phyloP scores from a whole-genome alignment of 306 rosid genomes.

The Pterocarpus santalinus region DNA sequence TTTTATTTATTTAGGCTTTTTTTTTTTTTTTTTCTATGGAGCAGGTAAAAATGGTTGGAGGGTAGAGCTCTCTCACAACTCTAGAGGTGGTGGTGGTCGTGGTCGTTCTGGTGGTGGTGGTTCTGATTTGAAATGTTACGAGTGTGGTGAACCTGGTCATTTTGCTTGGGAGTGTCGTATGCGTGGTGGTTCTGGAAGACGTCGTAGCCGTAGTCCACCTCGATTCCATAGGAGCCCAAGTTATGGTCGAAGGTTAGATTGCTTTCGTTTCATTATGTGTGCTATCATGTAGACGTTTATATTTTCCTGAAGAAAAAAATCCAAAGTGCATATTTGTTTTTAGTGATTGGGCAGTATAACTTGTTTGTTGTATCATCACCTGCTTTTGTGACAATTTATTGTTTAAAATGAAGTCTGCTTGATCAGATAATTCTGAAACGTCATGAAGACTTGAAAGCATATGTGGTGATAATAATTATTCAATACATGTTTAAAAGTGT shows the following conservation, averaged over 20 bases:
- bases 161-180: constrained; percentile 84
- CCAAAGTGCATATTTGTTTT: not conserved
- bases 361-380: not conserved
- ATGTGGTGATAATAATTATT: not conserved
- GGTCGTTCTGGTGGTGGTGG: constrained; percentile 82
- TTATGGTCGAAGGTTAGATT: constrained; percentile 76
- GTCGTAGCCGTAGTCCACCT: constrained; percentile 79
- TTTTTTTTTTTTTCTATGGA: constrained; percentile 12
- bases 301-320: not conserved
- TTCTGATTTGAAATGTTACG: constrained; percentile 86
- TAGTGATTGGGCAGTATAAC: not conserved
- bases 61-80: constrained; percentile 83
- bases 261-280: not conserved
- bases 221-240: constrained; percentile 84
- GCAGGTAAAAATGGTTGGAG: constrained; percentile 92
- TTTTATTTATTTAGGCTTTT: not conserved
- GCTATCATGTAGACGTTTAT: not conserved
- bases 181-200: constrained; percentile 79
- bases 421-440: not conserved
- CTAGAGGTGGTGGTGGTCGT: constrained; percentile 73
- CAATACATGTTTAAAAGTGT: not conserved
- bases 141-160: constrained; percentile 91
- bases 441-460: not conserved
- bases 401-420: not conserved
- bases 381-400: not conserved